Evolutionary conservation across 106 monocot species (phyloP), one percentile per base, ranked within the genome.

Genomic region (Phalaenopsis aphrodite): DNA sequence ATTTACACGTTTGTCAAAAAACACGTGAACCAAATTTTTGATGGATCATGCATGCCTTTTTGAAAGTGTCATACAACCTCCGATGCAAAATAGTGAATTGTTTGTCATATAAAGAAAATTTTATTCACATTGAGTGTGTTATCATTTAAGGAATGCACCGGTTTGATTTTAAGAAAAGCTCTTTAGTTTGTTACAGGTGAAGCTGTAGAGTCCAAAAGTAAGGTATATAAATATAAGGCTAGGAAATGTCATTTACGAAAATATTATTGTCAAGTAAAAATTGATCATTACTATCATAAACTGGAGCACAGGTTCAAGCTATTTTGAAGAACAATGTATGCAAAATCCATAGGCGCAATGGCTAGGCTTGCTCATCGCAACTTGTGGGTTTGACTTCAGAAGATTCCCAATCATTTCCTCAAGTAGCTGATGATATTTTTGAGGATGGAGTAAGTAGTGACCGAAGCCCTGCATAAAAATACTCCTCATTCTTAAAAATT

Each of bases 351-450:
- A 24, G 89, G 89, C 78, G 86, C 56, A 21, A 89, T 18, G 2
- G 78, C 78, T 14, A 89, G 65, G 3, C 86, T 86, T 67, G 82
- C 80, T 79, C 73, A 23, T 75, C 56, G 86, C 84, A 9, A 77
- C 71, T 42, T 82, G 82, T 43, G 84, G 84, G 69, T 81, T 64
- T 19, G 42, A 41, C 15, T 84, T 72, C 71, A 89, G 65, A 46
- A 89, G 86, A 73, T 84, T 84, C 58, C 82, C 89, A 77, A 89
- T 68, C 77, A 80, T 52, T 72, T 81, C 85, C 42, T 83, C 85
- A 8, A 86, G 81, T 3, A 84, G 82, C 47, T 86, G 79, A 18
- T 1, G 68, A 10, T 58, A 78, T 67, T 46, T 66, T 78, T 79
- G 77, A 18, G 73, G 81, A 83, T 86, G 85, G 5, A 88, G 18